Evolutionary conservation across 345 rosid species (phyloP).

Genomic region (Rhodamnia rubescens): DNA sequence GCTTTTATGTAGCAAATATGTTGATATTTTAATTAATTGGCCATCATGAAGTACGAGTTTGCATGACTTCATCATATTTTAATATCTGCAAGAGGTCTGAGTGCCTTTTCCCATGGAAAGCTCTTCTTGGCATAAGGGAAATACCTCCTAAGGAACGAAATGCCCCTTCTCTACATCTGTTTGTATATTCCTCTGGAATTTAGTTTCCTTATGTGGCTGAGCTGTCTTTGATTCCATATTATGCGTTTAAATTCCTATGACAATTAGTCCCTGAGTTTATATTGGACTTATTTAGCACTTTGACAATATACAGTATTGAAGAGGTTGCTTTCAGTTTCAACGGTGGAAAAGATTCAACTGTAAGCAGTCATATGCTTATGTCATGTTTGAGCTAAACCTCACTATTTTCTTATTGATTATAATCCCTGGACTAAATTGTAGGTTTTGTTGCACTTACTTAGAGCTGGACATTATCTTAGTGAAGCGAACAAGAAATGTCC

Average conservation of each 20-base stretch:
- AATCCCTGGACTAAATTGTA: slow-evolving; percentile 22
- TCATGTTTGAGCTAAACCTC: slow-evolving; percentile 1
- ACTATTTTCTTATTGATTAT: slow-evolving; percentile 2
- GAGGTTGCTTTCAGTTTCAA: slow-evolving; percentile 98
- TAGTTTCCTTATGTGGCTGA: neutral
- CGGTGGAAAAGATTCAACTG: slow-evolving; percentile 98
- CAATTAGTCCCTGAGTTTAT: neutral
- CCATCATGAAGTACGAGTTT: neutral
- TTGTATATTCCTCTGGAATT: neutral
- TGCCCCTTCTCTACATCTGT: neutral
- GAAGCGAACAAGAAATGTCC: slow-evolving; percentile 40
- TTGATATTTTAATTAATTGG: neutral
- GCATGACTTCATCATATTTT: neutral
- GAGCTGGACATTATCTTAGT: slow-evolving; percentile 85
- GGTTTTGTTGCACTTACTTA: slow-evolving; percentile 89
- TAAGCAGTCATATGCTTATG: slow-evolving; percentile 27
- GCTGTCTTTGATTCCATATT: neutral
- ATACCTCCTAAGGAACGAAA: neutral
- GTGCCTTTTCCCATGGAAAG: neutral
- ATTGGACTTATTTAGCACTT: neutral
- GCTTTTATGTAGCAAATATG: neutral
- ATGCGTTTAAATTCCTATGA: neutral
- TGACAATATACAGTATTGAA: slow-evolving; percentile 43
- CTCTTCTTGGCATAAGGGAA: neutral
- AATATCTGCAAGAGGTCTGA: neutral